Evolutionary conservation across 805 yeast genomes (phyloP), one percentile per base, ranked within the genome.

Genomic region (Brettanomyces bruxellensis): DNA sequence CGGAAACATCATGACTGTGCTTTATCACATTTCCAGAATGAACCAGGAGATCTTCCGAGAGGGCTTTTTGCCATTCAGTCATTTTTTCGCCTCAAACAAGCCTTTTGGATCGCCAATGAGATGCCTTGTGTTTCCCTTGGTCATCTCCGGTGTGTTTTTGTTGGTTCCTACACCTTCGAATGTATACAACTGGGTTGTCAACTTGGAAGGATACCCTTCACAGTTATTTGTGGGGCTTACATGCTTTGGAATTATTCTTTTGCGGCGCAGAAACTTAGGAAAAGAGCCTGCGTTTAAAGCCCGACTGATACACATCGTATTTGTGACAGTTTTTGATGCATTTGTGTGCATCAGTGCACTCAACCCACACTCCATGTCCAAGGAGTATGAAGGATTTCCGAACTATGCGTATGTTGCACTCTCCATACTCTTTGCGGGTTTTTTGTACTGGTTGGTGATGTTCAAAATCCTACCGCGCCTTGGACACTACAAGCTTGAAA

Each of bases 41-140:
- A 72, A 72, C 51, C 83, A 77, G 55, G 83, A 77, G 55, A 75
- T 73, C 1, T 77, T 77, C 55, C 55, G 81, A 23, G 81, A 76
- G 51, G 82, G 82, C 0, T 75, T 67, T 52, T 57, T 77, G 30
- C 83, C 83, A 4, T 69, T 62, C 41, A 73, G 80, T 8, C 55
- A 53, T 28, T 64, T 71, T 49, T 74, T 77, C 70, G 72, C 81
- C 1, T 73, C 81, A 4, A 77, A 77, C 50, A 66, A 72, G 68
- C 81, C 81, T 2, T 67, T 61, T 46, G 77, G 75, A 3, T 74
- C 81, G 1, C 81, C 81, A 2, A 51, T 76, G 41, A 39, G 46
- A 22, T 24, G 36, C 13, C 25, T 77, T 37, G 18, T 68, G 3
- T 60, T 77, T 43, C 74, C 79, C 44, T 59, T 71, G 13, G 34